A percentile compares a stretch with the other conserved stretches of the same genome.
Evolutionary conservation across 768 basidiomycete species (phyloP).

Genomic region (Lyophyllum atratum): DNA sequence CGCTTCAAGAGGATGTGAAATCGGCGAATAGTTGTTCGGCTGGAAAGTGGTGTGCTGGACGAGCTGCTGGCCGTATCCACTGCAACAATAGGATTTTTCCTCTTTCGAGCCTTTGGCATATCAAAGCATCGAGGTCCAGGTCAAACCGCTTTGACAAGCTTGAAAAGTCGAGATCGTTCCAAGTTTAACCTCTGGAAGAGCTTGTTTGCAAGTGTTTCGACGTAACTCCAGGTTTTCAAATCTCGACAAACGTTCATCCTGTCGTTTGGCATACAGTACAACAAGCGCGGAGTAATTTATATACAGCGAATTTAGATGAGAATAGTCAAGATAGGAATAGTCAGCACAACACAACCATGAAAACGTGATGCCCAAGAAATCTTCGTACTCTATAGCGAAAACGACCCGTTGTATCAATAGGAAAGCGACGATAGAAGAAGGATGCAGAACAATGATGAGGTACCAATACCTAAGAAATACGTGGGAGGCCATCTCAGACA

Average conservation of each 20-base stretch:
- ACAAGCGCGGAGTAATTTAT: background rate
- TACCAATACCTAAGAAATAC: background rate
- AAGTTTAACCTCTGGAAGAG: no score
- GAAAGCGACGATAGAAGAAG: background rate
- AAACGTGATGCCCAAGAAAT: background rate
- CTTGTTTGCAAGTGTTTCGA: no score
- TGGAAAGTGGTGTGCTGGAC: slow-evolving; percentile 59
- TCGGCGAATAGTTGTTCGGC: slow-evolving; percentile 71
- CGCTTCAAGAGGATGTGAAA: slow-evolving; percentile 83
- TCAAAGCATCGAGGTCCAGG: background rate
- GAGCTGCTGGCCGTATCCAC: slow-evolving; percentile 21
- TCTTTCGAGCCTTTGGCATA: slow-evolving; percentile 41
- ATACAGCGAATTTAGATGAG: background rate
- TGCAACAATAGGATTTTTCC: slow-evolving; percentile 34
- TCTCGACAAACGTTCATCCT: no score
- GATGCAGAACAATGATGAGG: background rate
- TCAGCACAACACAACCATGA: background rate
- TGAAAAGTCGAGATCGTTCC: no score
- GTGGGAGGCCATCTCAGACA: slow-evolving; percentile 48
- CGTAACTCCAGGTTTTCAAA: no score
- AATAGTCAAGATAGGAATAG: background rate
- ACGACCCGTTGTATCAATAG: background rate
- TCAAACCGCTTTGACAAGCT: background rate
- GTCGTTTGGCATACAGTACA: background rate
- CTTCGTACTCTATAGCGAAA: background rate